Evolutionary conservation across 2,329 filamentous ascomycete genomes (phyloP), one percentile per base, ranked within the genome.

Genomic region (Leptosphaerulina australis): DNA sequence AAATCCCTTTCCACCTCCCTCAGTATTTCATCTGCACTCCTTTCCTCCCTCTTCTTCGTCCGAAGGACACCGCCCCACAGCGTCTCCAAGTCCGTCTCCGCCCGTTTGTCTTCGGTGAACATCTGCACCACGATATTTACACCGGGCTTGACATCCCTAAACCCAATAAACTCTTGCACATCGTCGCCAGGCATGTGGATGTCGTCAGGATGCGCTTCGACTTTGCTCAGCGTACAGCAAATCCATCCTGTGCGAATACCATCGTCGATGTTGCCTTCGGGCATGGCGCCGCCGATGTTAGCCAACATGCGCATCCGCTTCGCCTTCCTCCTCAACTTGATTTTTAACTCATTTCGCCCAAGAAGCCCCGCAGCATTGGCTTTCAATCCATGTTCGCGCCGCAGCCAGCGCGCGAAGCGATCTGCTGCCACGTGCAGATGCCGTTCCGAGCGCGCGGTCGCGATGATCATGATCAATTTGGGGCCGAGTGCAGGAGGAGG

Each of bases 191-290:
- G 64, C 56, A 69, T 64, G 10, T 66, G 53, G 10, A 47, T 65
- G 20, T 72, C 70, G 25, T 73, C 62, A 4, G 70, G 61, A n/a
- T 80, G 77, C 17, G 82, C 81, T 33, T 87, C 83, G 1, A 91
- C 80, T 12, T 83, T 83, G 4, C 90, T 90, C 8, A 94, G 82
- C 68, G 96, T 95, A 53, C 97, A 89, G 73, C 94, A 99, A 15
- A 99, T 88, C 94, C 94, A 99, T 8, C 91, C 92, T 0, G 93
- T 97, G 10, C 88, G 87, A 43, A 96, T 89, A 2, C 92, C 93
- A 66, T 97, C 90, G 62, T 96, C 92, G 1, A 81, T 77, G 37
- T 81, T 82, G 11, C 81, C 80, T 9, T 83, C 83, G 5, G 83
- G 78, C 14, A 64, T 54, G 1, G 59, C 49, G 3, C 65, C 80